Percentiles rank a stretch among this genome's conserved stretches.
These are phyloP conservation scores for Polygonum maritimum DNA, from an alignment of 148 eudicot species.

Conservation along the genomic window DNA sequence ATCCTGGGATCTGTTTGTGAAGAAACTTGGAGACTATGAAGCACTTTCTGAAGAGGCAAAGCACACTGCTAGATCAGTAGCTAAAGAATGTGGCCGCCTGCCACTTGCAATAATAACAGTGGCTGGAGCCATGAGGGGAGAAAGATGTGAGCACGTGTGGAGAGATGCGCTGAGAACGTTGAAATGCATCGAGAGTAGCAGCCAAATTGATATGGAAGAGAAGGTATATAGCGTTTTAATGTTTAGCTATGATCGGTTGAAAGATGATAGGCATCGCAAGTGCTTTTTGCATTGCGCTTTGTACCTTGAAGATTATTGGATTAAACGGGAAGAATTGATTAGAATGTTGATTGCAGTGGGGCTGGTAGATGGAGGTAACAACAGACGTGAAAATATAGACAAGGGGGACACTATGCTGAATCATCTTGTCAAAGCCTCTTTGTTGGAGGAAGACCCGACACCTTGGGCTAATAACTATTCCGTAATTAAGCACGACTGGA, in stretches of 20 bases:
- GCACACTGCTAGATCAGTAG: conserved; percentile 12
- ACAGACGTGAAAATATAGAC: conserved; percentile 1
- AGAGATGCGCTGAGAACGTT: conserved; percentile 10
- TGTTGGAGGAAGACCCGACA: too few relatives aligned
- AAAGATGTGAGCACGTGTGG: conserved; percentile 16
- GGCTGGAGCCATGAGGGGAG: conserved; percentile 22
- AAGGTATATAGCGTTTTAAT: conserved; percentile 7
- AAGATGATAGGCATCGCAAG: background rate
- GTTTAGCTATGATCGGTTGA: conserved; percentile 11
- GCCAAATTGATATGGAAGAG: conserved; percentile 10
- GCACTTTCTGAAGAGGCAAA: conserved; percentile 6
- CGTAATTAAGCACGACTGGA: too few relatives aligned
- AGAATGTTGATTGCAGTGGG: conserved; percentile 6
- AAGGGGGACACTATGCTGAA: background rate
- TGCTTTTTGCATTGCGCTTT: conserved; percentile 16
- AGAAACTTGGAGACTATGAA: conserved; percentile 12
- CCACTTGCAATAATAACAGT: conserved; percentile 20
- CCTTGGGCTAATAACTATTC: too few relatives aligned
- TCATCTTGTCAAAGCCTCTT: conserved; percentile 12
- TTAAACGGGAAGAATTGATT: conserved; percentile 4
- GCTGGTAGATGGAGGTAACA: conserved; percentile 12
- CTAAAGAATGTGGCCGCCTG: conserved; percentile 18
- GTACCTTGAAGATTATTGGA: conserved; percentile 17
- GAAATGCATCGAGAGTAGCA: background rate
- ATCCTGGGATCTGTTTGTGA: conserved; percentile 21